Evolutionary conservation across 345 rosid genomes (phyloP), one percentile per base, ranked within the genome.

Genomic region (Odontarrhena argentea): DNA sequence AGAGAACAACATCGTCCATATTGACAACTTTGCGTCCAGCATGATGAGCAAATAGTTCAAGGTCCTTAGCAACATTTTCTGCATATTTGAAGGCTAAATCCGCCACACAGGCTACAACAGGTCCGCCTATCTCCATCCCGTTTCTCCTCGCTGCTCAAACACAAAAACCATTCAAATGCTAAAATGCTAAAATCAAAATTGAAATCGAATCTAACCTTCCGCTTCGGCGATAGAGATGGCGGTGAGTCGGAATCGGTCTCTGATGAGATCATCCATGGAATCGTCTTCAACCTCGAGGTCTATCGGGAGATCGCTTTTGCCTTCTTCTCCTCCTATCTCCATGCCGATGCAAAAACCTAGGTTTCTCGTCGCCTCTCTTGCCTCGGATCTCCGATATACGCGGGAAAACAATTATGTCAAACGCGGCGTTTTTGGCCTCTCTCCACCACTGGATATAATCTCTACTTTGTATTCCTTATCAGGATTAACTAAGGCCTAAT

Each of bases 41-140:
- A 65, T 93, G 99, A 65, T 82, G 99, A 30, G 96, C 90, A 77
- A 90, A 91, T 32, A 81, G 80, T 79, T 90, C 92, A 26, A 93
- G 80, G 60, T 88, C 92, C 78, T 80, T 88, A 1, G 94, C 89
- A 68, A 93, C 58, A 46, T 83, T 86, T 60, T 84, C 98, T 38
- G 94, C 67, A 55, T 82, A 92, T 73, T 82, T 88, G 75, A 85
- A 85, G 43, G 96, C 83, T 77, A 89, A 77, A 77, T 89, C 97
- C 26, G 91, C 70, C 22, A 89, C 55, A 76, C 88, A 86, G 55
- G 93, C 84, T 0, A 83, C 79, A n/a, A 87, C 79, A 2, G 91
- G 79, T 73, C 75, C 86, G 3, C 80, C 71, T 58, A 87, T 76
- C 13, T 87, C 96, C 89, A 87, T 77, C 30, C 82, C 83, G 14